Evolutionary conservation across 768 basidiomycete genomes (phyloP), one percentile per base, ranked within the genome.

Genomic region (Lyophyllum semitale): DNA sequence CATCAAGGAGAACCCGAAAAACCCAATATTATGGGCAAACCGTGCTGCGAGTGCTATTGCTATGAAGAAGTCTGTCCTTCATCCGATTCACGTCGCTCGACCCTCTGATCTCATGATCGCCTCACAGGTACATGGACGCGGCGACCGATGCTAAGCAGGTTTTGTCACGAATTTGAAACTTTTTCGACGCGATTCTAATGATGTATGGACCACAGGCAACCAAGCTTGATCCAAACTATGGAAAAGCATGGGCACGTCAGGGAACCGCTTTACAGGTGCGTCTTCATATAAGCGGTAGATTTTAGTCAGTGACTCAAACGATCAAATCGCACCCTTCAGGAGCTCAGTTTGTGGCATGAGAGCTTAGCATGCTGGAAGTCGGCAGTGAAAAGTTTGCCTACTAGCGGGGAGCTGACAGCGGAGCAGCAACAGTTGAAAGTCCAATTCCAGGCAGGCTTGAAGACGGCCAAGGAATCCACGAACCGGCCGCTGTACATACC

Each of bases 21-120:
- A 77, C 57, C 73, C 77, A 0, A 61, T 81, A 4, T 63, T 79
- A 17, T 77, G 73, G 56, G 70, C 73, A 22, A 81, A 81, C 61
- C 74, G 78, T 17, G 76, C 79, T 3, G 79, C 77, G n/a, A 71
- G 71, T 48, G 63, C 63, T 37, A 53, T 76, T 29, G 67, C 64
- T 0, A 58, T 77, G 65, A 71, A 73, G 53, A 69, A 67, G 77
- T 76, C 30, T 35, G 63, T 41, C 8, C 33, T 26, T 29, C 51
- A 38, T 0, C n/a, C n/a, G n/a, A n/a, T 4, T 8, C 7, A 35
- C 27, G 15, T 18, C 11, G 38, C 4, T 20, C 7, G 8, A 27
- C 26, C 18, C 6, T n/a, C 8, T 49, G n/a, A 40, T n/a, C n/a
- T n/a, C n/a, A n/a, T n/a, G n/a, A n/a, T n/a, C n/a, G n/a, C n/a